Percentiles rank a stretch among this genome's conserved stretches.
Evolutionary conservation across 768 basidiomycete genomes (phyloP).

Genomic region (Mrakia blollopis): DNA sequence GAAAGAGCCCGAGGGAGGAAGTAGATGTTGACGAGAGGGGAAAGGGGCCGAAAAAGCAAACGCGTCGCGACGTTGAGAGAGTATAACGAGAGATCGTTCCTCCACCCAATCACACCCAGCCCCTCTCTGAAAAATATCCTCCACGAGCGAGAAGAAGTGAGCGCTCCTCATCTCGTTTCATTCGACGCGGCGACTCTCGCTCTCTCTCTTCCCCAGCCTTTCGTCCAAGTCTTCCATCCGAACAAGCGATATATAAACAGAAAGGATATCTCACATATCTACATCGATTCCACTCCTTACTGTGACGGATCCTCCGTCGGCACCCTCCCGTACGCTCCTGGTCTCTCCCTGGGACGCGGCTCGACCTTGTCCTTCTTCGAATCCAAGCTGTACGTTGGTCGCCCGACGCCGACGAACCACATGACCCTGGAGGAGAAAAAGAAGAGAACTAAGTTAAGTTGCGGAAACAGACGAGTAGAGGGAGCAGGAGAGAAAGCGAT

Average conservation of each 20-base stretch:
- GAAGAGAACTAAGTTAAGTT: too few species aligned
- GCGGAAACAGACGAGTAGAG: neutral
- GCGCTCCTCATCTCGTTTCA: too few species aligned
- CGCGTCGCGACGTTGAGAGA: neutral
- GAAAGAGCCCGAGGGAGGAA: neutral
- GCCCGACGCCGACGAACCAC: conserved; percentile 28
- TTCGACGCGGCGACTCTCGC: too few species aligned
- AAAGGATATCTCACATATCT: too few species aligned
- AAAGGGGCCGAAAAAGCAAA: neutral
- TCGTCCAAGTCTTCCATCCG: too few species aligned
- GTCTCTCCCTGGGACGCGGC: neutral
- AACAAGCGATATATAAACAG: too few species aligned
- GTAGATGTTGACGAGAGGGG: neutral
- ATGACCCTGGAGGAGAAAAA: neutral
- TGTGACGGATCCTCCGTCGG: neutral
- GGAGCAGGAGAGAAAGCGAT: neutral
- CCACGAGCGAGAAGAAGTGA: too few species aligned
- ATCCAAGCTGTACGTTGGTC: conserved; percentile 26
- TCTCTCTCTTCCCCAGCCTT: too few species aligned
- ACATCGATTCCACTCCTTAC: neutral
- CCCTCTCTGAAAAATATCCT: too few species aligned
- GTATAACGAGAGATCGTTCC: too few species aligned
- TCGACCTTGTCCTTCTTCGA: conserved; percentile 3
- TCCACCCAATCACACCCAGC: too few species aligned
- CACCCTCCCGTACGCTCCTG: neutral